phyloP scores from a whole-genome alignment of 768 basidiomycete species.

The Chalciporus piperatus region DNA sequence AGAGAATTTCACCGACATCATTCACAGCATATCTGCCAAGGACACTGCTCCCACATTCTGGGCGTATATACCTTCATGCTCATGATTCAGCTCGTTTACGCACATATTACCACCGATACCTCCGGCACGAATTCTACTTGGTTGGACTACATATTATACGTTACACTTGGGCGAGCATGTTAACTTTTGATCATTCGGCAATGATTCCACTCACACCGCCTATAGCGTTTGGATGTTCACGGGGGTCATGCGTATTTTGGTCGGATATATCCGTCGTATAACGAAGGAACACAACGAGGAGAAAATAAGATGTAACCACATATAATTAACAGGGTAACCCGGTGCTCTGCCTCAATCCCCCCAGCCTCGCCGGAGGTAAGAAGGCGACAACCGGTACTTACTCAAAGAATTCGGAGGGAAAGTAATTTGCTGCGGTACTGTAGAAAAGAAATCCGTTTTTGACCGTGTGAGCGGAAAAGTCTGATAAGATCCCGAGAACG shows the following conservation, averaged over 20 bases:
- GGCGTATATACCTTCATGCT: conserved; percentile 7
- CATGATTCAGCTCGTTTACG: conserved; percentile 5
- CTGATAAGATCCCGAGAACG: too few relatives aligned
- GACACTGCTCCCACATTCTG: conserved; percentile 6
- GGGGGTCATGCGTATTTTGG: background rate
- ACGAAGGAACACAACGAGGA: background rate
- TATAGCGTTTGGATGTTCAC: background rate
- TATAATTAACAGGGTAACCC: too few relatives aligned
- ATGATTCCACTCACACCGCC: background rate
- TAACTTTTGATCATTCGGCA: background rate
- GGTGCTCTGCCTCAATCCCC: too few relatives aligned
- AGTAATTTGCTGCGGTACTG: too few relatives aligned
- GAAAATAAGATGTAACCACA: background rate
- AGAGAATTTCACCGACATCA: conserved; percentile 3
- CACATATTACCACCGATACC: background rate
- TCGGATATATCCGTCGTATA: background rate
- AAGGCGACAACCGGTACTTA: too few relatives aligned
- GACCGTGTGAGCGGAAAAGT: too few relatives aligned
- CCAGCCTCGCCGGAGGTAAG: too few relatives aligned
- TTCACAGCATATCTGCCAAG: background rate
- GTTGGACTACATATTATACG: background rate
- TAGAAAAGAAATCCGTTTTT: too few relatives aligned
- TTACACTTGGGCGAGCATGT: background rate
- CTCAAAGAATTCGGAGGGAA: background rate
- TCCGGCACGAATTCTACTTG: background rate